phyloP scores from a whole-genome alignment of 2,329 filamentous ascomycete species.

The Paecilomyces fulvus region DNA sequence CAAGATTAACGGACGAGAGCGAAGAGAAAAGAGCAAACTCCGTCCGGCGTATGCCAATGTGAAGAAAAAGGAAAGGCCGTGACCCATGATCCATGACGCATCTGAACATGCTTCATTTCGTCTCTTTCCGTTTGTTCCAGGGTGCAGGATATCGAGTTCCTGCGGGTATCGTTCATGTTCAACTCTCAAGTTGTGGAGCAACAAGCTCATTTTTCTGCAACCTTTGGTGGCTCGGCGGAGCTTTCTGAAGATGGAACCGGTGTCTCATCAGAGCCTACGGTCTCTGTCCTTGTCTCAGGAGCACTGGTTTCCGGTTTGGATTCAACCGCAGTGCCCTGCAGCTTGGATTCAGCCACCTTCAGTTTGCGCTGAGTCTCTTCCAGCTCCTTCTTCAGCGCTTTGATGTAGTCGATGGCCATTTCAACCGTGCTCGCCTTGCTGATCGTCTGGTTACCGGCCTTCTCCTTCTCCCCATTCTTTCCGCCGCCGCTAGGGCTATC shows the following conservation, averaged over 20 bases:
- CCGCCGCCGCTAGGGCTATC: conserved; percentile 7
- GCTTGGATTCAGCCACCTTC: conserved; percentile 55
- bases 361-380: conserved; percentile 56
- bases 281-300: neutral
- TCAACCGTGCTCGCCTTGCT: conserved; percentile 98
- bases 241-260: neutral
- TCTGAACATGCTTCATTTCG: neutral
- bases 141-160: neutral
- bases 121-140: neutral
- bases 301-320: neutral
- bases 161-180: neutral
- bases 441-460: conserved; percentile 49
- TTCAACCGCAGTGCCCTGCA: conserved; percentile 22
- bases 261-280: neutral
- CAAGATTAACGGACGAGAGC: neutral
- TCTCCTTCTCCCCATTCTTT: conserved; percentile 37
- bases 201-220: neutral
- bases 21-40: neutral
- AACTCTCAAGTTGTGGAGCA: neutral
- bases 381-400: conserved; percentile 67
- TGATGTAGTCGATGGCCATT: conserved; percentile 92
- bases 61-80: neutral
- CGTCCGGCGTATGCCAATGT: neutral
- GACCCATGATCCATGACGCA: neutral
- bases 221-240: neutral